A percentile compares a stretch with the other conserved stretches of the same genome.
These are phyloP conservation scores for Eucalyptus erythrocorys DNA, from an alignment of 345 rosid genomes.

Conservation along the genomic window DNA sequence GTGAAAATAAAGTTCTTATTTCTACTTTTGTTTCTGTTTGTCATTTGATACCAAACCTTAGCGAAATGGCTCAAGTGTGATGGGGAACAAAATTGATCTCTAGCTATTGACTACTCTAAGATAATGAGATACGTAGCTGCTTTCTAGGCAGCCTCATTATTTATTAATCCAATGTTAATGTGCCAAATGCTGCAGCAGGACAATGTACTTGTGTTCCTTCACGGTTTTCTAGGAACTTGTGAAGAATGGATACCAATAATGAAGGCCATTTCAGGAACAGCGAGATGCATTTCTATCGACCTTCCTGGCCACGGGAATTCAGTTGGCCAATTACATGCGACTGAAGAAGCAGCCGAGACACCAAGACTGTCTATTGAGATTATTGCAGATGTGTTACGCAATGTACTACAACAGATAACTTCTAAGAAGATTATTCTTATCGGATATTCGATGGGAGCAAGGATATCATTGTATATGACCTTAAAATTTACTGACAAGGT, in stretches of 20 bases:
- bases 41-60: neutral
- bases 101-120: neutral
- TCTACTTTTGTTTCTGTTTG: neutral
- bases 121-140: neutral
- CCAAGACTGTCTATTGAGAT: constrained; percentile 46
- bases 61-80: neutral
- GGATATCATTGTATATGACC: constrained; percentile 82
- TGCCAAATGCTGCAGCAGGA: constrained; percentile 22
- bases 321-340: constrained; percentile 10
- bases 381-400: constrained; percentile 25
- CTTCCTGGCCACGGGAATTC: constrained; percentile 91
- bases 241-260: constrained; percentile 88
- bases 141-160: neutral
- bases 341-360: constrained; percentile 4
- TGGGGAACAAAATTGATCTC: neutral
- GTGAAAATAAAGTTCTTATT: neutral
- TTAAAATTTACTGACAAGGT: constrained; percentile 53
- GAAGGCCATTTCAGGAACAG: constrained; percentile 63
- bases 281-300: constrained; percentile 77
- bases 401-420: constrained; percentile 37
- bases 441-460: constrained; percentile 94
- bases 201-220: constrained; percentile 54
- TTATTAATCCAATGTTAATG: neutral
- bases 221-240: constrained; percentile 87
- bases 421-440: constrained; percentile 50